Evolutionary conservation across 1,139 yeast genomes (phyloP).

Genomic region (Wickerhamomyces sp.): DNA sequence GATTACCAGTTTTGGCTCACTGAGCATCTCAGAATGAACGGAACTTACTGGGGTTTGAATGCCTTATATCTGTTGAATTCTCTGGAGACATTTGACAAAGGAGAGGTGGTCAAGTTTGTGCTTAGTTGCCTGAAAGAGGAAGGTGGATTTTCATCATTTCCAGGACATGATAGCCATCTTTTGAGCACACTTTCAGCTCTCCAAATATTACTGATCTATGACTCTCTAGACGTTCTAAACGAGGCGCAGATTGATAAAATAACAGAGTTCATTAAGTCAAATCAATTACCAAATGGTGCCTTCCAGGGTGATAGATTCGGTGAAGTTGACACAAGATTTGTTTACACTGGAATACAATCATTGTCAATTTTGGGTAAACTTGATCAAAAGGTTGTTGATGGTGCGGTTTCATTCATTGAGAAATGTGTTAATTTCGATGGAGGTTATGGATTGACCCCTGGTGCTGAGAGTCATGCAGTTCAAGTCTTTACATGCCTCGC

Average conservation of each 20-base stretch:
- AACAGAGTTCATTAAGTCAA: constrained; percentile 43
- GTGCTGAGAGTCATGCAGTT: constrained; percentile 94
- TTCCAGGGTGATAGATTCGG: constrained; percentile 90
- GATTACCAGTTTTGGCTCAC: constrained; percentile 82
- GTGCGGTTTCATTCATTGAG: constrained; percentile 61
- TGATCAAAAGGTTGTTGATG: constrained; percentile 53
- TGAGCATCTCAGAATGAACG: constrained; percentile 86
- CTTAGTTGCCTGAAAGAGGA: constrained; percentile 56
- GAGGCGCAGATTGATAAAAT: constrained; percentile 30
- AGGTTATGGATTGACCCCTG: constrained; percentile 91
- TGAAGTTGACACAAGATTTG: constrained; percentile 88
- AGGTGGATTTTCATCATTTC: constrained; percentile 88
- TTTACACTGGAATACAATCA: constrained; percentile 74
- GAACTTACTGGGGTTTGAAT: constrained; percentile 92
- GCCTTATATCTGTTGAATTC: constrained; percentile 63
- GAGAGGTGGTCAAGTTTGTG: constrained; percentile 64
- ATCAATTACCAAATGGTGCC: constrained; percentile 72
- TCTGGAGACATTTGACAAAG: constrained; percentile 50
- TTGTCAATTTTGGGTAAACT: constrained; percentile 65
- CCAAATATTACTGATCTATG: constrained; percentile 69
- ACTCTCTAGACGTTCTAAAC: constrained; percentile 41
- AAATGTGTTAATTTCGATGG: constrained; percentile 90
- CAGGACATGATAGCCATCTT: constrained; percentile 87
- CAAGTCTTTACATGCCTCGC: constrained; percentile 88
- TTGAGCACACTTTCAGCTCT: constrained; percentile 81